These are phyloP conservation scores for Calonectria pseudoturangicola DNA, from an alignment of 2,329 filamentous ascomycete genomes.

Conservation along the genomic window DNA sequence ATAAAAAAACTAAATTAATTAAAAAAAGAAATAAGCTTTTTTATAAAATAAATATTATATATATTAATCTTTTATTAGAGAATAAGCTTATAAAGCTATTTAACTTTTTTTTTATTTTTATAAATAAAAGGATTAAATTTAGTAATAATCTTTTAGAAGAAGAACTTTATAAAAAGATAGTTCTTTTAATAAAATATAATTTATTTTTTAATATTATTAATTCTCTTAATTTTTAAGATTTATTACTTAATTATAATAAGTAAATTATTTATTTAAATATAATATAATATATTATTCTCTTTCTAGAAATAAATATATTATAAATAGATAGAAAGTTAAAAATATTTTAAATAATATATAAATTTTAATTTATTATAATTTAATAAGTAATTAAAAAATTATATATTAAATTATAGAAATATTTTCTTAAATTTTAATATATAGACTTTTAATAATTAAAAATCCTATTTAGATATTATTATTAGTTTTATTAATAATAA, in stretches of 20 bases:
- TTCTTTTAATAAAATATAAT: constrained; percentile 7
- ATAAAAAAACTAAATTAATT: neutral
- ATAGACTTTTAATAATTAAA: neutral
- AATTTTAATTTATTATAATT: neutral
- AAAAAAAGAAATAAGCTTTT: neutral
- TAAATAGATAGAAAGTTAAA: neutral
- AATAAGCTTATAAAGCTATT: neutral
- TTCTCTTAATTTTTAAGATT: neutral
- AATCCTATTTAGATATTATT: neutral
- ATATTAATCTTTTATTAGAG: neutral
- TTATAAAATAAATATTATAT: neutral
- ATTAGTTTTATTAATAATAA: neutral
- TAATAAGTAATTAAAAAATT: neutral
- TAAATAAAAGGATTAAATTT: neutral
- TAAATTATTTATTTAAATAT: neutral
- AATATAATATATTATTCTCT: too few species aligned
- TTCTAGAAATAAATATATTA: too few species aligned
- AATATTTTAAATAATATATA: neutral
- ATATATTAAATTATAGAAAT: neutral
- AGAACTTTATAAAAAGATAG: constrained; percentile 13
- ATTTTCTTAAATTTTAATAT: neutral
- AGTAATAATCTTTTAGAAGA: constrained; percentile 6
- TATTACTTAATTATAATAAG: constrained; percentile 17
- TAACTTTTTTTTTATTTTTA: neutral
- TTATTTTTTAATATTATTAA: constrained; percentile 9